Evolutionary conservation across 2,329 filamentous ascomycete genomes (phyloP).

Genomic region (Penicillium sp.): DNA sequence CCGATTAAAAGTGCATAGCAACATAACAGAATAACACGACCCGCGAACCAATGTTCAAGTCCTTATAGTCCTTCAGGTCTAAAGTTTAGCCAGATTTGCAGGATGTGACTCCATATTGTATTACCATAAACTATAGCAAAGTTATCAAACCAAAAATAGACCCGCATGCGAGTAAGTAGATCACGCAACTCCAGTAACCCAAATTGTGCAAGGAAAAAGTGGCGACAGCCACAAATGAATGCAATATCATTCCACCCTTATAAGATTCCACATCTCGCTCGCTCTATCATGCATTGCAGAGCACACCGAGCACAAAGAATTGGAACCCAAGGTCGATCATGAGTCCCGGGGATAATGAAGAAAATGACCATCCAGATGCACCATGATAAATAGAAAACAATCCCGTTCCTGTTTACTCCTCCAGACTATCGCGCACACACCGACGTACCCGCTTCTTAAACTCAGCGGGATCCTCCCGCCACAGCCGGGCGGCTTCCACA

Average conservation of each 20-base stretch:
- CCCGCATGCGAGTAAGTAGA: not conserved
- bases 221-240: constrained; percentile 1
- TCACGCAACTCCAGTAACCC: constrained; percentile 11
- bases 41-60: too few species aligned
- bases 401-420: constrained; percentile 49
- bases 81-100: not conserved
- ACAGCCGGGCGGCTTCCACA: constrained; percentile 84
- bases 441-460: constrained; percentile 77
- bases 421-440: constrained; percentile 78
- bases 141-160: not conserved
- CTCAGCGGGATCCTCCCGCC: constrained; percentile 76
- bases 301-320: constrained; percentile 8
- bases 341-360: not conserved
- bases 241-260: constrained; percentile 5
- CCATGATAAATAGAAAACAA: constrained; percentile 13
- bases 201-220: constrained; percentile 9
- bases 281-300: constrained; percentile 22
- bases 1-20: too few species aligned
- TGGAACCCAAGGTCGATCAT: not conserved
- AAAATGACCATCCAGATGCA: constrained; percentile 13
- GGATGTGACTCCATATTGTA: not conserved
- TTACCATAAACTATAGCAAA: not conserved
- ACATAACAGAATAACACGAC: too few species aligned
- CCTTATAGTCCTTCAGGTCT: too few species aligned
- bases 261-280: constrained; percentile 9